A percentile compares a stretch with the other conserved stretches of the same genome.
These are phyloP conservation scores for Rhypophila decipiens DNA, from an alignment of 495 filamentous ascomycete species.

Conservation along the genomic window DNA sequence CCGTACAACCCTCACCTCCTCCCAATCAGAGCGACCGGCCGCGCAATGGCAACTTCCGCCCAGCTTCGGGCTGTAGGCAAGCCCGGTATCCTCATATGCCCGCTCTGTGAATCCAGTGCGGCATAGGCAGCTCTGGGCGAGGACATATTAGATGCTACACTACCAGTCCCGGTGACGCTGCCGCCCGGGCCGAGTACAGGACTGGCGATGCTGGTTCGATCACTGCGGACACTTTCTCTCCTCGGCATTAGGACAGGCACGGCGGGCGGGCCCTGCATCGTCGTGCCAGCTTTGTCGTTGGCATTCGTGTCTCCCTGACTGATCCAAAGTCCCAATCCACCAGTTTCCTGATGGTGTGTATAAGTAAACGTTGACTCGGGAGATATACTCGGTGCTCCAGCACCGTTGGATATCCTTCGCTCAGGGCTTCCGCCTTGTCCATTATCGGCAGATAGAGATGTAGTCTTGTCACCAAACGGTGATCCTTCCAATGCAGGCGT, in stretches of 20 bases:
- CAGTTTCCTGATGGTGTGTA: too few species aligned
- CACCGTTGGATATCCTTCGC: background rate
- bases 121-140: slow-evolving; percentile 17
- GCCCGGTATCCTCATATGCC: slow-evolving; percentile 12
- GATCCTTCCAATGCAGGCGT: slow-evolving; percentile 16
- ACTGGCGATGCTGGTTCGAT: background rate
- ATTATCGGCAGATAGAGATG: too few species aligned
- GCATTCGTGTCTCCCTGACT: slow-evolving; percentile 1
- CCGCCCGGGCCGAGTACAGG: background rate
- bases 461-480: background rate
- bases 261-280: background rate
- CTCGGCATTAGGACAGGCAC: background rate
- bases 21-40: too few species aligned
- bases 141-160: slow-evolving; percentile 14
- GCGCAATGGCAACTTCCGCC: slow-evolving; percentile 31
- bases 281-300: background rate
- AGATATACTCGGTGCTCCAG: too few species aligned
- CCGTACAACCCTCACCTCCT: too few species aligned
- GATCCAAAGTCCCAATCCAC: too few species aligned
- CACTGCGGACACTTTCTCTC: background rate
- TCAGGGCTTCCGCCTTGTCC: too few species aligned
- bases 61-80: slow-evolving; percentile 28
- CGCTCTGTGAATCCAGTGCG: slow-evolving; percentile 3
- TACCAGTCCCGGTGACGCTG: slow-evolving; percentile 1
- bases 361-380: too few species aligned